Percentiles rank a stretch among this genome's conserved stretches.
phyloP scores from a whole-genome alignment of 345 rosid genomes.

The Hypericum androsaemum region DNA sequence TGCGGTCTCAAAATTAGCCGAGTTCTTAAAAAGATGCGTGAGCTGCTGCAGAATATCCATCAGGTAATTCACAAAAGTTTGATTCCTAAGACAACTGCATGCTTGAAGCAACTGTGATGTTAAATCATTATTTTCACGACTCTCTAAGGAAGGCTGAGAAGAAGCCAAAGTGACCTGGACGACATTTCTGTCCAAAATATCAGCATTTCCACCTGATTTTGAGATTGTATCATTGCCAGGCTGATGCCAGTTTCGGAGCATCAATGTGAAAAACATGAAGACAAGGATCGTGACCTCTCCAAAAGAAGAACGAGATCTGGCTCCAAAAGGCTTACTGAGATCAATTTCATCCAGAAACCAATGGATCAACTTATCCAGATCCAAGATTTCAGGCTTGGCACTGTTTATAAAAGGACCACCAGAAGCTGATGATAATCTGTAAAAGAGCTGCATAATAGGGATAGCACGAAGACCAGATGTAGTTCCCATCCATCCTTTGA shows the following conservation, averaged over 20 bases:
- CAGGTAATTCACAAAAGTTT: conserved; percentile 76
- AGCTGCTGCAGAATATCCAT: conserved; percentile 96
- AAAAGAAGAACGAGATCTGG: conserved; percentile 56
- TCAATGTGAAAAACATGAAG: conserved; percentile 96
- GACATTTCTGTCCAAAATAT: conserved; percentile 51
- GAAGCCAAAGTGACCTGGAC: conserved; percentile 35
- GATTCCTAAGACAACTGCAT: conserved; percentile 71
- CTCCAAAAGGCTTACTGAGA: conserved; percentile 58
- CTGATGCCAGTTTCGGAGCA: conserved; percentile 99
- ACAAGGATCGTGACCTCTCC: conserved; percentile 89
- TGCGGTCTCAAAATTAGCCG: conserved; percentile 45
- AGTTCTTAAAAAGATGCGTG: conserved; percentile 78
- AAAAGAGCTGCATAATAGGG: conserved; percentile 92
- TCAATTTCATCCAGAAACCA: conserved; percentile 89
- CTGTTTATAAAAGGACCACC: conserved; percentile 93
- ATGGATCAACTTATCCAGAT: conserved; percentile 72
- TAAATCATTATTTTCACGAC: conserved; percentile 72
- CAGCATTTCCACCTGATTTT: conserved; percentile 42
- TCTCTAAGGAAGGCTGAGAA: conserved; percentile 52
- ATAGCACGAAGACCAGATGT: conserved; percentile 80
- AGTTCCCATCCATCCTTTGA: conserved; percentile 90
- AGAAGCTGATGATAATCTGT: conserved; percentile 88
- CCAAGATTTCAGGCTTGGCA: conserved; percentile 69
- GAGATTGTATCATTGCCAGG: conserved; percentile 67
- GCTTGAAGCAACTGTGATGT: conserved; percentile 76